Base-by-base conservation (phyloP, 306 rosid genomes). In the Rubus idaeus region DNA sequence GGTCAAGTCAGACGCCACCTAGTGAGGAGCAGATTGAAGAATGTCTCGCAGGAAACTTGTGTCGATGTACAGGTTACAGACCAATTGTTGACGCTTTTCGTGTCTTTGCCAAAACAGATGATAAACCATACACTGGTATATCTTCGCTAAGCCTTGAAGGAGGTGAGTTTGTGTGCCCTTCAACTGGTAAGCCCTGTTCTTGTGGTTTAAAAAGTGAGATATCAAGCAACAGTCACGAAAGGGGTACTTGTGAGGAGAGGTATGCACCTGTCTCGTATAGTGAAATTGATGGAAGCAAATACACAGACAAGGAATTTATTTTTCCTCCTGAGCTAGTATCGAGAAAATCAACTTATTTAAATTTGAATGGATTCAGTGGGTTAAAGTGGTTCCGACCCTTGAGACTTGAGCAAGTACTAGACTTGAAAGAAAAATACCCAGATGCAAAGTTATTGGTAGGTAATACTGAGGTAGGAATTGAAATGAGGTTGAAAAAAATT, bases 61-160 rank as follows among this genome's bases (percentile, higher is more conserved):
- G 98, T 85, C 87, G 97, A 8, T 95, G 98, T 78, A 95, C 98
- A 26, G 98, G 98, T 80, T 95, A 95, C 84, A 89, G 98, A 86
- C 96, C 98, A 71, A 95, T 95, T 70, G 79, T 86, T 81, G 98
- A 95, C 79, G 97, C 98, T 56, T 95, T 95, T 82, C 91, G 87
- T 5, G 92, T 92, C 76, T 95, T 92, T 86, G 90, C 98, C 70
- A 95, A 90, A 90, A 88, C 96, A 23, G 78, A 77, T 67, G 80
- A 95, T 75, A 61, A 57, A n/a, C 73, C 89, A 5, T 89, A 95
- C 78, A 79, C 88, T n/a, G 86, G 80, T n/a, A 81, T 73, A 53
- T 91, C 96, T 82, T 80, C 86, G 13, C 44, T 70, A 75, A 76
- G 83, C 81, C 85, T 75, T 75, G 74, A 83, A 79, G 91, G 84